Evolutionary conservation across 495 filamentous ascomycete genomes (phyloP).

Genomic region (Podospora conica): DNA sequence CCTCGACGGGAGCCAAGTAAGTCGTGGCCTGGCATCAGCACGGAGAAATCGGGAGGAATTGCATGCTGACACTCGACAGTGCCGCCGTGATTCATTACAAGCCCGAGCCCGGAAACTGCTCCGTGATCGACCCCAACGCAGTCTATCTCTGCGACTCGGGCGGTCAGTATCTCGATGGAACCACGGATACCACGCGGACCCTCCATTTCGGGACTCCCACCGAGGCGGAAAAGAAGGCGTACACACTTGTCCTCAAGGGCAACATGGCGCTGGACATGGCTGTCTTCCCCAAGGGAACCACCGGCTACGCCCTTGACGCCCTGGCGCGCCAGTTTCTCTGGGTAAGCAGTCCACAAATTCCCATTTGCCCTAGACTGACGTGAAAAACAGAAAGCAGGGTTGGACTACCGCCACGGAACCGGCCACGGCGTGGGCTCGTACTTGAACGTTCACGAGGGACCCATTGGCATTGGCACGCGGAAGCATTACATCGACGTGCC

Average conservation of each 20-base stretch:
- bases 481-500: conserved; percentile 89
- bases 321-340: conserved; percentile 90
- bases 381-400: conserved; percentile 56
- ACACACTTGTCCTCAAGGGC: conserved; percentile 95
- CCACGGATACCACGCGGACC: conserved; percentile 92
- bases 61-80: conserved; percentile 21
- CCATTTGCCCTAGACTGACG: conserved; percentile 2
- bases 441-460: conserved; percentile 94
- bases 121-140: conserved; percentile 75
- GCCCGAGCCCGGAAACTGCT: conserved; percentile 75
- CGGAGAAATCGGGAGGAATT: not conserved
- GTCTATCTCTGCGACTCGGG: conserved; percentile 98
- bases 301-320: conserved; percentile 83
- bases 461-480: conserved; percentile 90
- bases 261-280: conserved; percentile 83
- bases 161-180: conserved; percentile 91
- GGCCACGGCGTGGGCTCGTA: conserved; percentile 94
- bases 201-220: conserved; percentile 87
- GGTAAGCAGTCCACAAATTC: conserved; percentile 38
- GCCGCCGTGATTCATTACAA: conserved; percentile 98
- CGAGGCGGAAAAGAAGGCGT: conserved; percentile 79
- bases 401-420: conserved; percentile 95
- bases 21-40: conserved; percentile 13
- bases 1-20: conserved; percentile 82
- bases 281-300: conserved; percentile 92